Evolutionary conservation across 805 yeast species (phyloP).

Genomic region (Lipomyces kockii): DNA sequence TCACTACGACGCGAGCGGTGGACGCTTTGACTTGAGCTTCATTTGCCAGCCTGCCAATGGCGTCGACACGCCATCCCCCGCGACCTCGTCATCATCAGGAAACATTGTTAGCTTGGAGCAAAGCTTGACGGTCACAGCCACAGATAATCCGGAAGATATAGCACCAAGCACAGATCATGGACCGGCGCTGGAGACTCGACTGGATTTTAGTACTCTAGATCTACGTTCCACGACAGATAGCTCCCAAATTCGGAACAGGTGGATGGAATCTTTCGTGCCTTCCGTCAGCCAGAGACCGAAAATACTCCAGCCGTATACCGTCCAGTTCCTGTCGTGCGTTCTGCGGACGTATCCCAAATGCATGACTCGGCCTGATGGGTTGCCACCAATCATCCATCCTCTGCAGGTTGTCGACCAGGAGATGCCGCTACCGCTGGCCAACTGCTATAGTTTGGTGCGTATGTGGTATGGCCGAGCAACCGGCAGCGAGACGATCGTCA

Average conservation of each 20-base stretch:
- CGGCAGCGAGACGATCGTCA: neutral
- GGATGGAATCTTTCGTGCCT: slow-evolving; percentile 3
- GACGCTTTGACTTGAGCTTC: too few species aligned
- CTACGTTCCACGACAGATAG: neutral
- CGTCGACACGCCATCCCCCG: too few species aligned
- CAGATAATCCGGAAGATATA: too few species aligned
- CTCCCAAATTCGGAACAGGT: slow-evolving; percentile 5
- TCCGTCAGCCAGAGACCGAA: slow-evolving; percentile 3
- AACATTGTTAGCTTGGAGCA: too few species aligned
- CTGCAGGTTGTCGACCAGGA: neutral
- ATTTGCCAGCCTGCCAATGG: too few species aligned
- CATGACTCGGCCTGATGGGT: slow-evolving; percentile 1
- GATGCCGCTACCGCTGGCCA: slow-evolving; percentile 6
- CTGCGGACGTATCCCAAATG: slow-evolving; percentile 9
- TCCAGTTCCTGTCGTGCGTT: neutral
- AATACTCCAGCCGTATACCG: neutral
- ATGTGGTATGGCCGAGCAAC: slow-evolving; percentile 4
- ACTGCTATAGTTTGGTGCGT: slow-evolving; percentile 7
- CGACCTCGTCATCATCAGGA: too few species aligned
- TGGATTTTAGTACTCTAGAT: too few species aligned
- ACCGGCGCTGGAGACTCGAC: too few species aligned
- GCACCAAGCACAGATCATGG: too few species aligned
- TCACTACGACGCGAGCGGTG: too few species aligned
- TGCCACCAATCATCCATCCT: slow-evolving; percentile 10
- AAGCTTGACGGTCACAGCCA: too few species aligned